Base-by-base conservation (phyloP, 2,329 filamentous ascomycete genomes). In the Xylaria sp. region DNA sequence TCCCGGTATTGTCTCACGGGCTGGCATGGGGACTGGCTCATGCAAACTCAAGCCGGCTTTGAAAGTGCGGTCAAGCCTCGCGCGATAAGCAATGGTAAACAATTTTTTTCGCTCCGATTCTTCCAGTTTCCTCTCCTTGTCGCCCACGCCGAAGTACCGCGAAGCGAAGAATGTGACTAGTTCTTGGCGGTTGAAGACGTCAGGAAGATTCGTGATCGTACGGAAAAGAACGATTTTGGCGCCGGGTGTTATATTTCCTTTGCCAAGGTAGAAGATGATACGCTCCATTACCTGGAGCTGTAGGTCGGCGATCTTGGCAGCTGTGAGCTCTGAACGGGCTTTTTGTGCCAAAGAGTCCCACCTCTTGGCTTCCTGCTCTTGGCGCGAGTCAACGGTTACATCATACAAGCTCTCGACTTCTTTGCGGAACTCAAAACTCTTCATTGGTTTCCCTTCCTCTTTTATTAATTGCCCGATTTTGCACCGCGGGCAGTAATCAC, bases 81-180 rank as follows among this genome's bases (percentile, higher is more conserved):
- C 60, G 2, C 25, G 21, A 6, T 10, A 51, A 8, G 29, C 51
- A 6, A 49, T 25, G 4, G 4, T 11, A 3, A 55, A 35, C 1
- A 63, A 9, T n/a, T 41, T 38, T 3, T 19, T 46, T 5, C 19
- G 15, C 25, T 63, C 60, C 33, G n/a, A 40, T 0, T 29, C 23
- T 1, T 21, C 3, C 1, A 63, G 3, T 2, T 17, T 25, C 8
- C 25, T 3, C 1, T 17, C 7, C 0, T 21, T 31, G 19, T 49
- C 21, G 3, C 21, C 9, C 3, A 10, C 11, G 4, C 10, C 6
- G 17, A 38, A 48, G 23, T 56, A 63, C 0, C 37, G 33, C 0
- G 51, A 59, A 5, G 49, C 60, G 8, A 52, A 63, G 11, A 59
- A 59, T 5, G 2, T 4, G 3, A 63, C 44, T 0, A 63, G 33